phyloP scores from a whole-genome alignment of 2,329 filamentous ascomycete species.

The Tolypocladium pustulatum region DNA sequence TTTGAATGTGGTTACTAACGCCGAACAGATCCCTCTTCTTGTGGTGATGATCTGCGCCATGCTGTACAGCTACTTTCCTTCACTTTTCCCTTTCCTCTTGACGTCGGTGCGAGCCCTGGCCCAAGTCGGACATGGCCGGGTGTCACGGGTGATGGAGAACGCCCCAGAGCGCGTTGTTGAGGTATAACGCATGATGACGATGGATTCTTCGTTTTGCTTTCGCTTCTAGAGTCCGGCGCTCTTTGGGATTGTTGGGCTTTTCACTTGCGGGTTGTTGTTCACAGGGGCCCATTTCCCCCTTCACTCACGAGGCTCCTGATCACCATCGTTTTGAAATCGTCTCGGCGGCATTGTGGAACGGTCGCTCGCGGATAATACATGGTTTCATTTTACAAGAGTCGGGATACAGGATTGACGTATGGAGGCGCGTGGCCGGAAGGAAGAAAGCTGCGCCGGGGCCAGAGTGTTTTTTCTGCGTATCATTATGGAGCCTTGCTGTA shows the following conservation, averaged over 20 bases:
- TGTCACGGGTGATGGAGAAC: constrained; percentile 13
- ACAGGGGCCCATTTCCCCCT: not conserved
- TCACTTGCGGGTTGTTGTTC: not conserved
- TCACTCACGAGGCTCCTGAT: not conserved
- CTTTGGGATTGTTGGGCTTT: not conserved
- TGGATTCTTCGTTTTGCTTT: constrained; percentile 7
- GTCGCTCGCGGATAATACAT: not conserved
- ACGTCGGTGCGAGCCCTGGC: constrained; percentile 21
- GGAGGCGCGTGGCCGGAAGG: not conserved
- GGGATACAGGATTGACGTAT: not conserved
- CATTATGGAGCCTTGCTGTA: not conserved
- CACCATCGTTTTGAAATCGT: not conserved
- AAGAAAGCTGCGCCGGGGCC: not conserved
- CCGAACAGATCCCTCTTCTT: constrained; percentile 38
- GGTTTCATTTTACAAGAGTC: not conserved
- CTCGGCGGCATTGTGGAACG: not conserved
- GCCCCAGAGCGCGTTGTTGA: constrained; percentile 15
- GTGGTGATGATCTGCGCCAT: constrained; percentile 36
- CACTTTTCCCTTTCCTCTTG: constrained; percentile 28
- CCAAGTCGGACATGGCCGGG: constrained; percentile 13
- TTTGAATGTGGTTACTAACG: constrained; percentile 9
- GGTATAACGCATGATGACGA: constrained; percentile 13
- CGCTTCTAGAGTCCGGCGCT: constrained; percentile 8
- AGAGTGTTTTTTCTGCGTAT: not conserved
- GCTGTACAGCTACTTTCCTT: constrained; percentile 40